Base-by-base conservation (phyloP, 495 filamentous ascomycete species). In the Penicillium antarcticum region DNA sequence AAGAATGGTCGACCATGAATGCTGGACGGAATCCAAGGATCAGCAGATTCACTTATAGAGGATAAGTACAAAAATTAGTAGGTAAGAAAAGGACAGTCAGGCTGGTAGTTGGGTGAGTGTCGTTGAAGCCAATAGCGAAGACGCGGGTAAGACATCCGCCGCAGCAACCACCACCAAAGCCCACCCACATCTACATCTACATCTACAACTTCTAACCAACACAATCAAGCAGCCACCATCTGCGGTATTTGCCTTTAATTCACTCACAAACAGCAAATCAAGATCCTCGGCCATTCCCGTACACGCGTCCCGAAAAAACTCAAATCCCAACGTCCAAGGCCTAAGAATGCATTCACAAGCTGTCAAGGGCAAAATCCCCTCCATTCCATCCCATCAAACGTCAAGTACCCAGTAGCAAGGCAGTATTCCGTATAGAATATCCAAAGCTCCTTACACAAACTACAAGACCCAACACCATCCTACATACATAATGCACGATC, bases 1-100 rank as follows among this genome's bases (percentile, higher is more conserved):
- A 65, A 40, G 62, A 66, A 66, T 66, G 60, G 41, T 39, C 23
- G 29, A 24, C 3, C 43, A 48, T 61, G 62, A 66, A 66, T 66
- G 60, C 50, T 58, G 32, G 37, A 14, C 29, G 52, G 60, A 52
- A 56, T 62, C 41, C 45, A 19, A 31, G 35, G 55, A 56, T 56
- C 53, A 17, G 36, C 55, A 62, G 55, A 26, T 5, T 18, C 23
- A 13, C 42, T 17, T 44, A 29, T 16, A 19, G 2, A 18, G 5
- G 3, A 33, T 14, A 21, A 6, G 33, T 10, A 8, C 14, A 33
- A 31, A 19, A 19, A 14, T 23, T n/a, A n/a, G n/a, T n/a, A n/a
- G n/a, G 10, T 21, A 35, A 31, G 17, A 9, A 21, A 14, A n/a
- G 5, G n/a, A 9, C 19, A 12, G 31, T 23, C 10, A 33, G 5